A percentile compares a stretch with the other conserved stretches of the same genome.
phyloP scores from a whole-genome alignment of 2,329 filamentous ascomycete species.

The Sclerotiophoma versabilis region DNA sequence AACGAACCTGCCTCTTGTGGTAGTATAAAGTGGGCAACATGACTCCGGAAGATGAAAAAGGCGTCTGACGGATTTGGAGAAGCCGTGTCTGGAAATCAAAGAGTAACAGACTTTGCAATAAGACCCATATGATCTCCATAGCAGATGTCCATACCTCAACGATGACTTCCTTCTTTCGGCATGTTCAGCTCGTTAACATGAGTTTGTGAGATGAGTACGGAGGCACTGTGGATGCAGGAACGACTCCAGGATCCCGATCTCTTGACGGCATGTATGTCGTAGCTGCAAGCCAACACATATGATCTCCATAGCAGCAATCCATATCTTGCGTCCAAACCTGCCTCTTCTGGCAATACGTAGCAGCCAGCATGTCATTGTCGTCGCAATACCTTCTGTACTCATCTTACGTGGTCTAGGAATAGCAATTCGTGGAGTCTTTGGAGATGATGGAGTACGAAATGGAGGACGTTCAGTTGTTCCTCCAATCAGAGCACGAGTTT shows the following conservation, averaged over 20 bases:
- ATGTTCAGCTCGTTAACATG: constrained; percentile 2
- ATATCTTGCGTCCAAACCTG: constrained; percentile 6
- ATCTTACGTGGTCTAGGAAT: constrained; percentile 13
- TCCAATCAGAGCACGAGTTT: constrained; percentile 8
- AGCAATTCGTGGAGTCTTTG: constrained; percentile 12
- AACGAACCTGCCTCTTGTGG: constrained; percentile 1
- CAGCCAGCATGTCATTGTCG: constrained; percentile 5
- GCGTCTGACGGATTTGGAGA: neutral
- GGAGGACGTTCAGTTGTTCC: constrained; percentile 13
- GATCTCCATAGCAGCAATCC: constrained; percentile 16
- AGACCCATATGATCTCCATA: constrained; percentile 15
- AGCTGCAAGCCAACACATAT: constrained; percentile 13
- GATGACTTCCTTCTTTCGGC: neutral
- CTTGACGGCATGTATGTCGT: constrained; percentile 1
- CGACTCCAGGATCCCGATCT: neutral
- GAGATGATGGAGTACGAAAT: constrained; percentile 14
- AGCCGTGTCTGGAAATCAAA: neutral
- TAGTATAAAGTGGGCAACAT: neutral
- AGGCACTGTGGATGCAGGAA: constrained; percentile 13
- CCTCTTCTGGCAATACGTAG: constrained; percentile 7
- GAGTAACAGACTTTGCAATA: constrained; percentile 2
- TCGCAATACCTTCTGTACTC: constrained; percentile 16
- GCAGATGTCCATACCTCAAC: constrained; percentile 2
- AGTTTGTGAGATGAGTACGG: constrained; percentile 10
- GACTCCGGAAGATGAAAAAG: neutral